Evolutionary conservation across 2,329 filamentous ascomycete genomes (phyloP).

Genomic region (Microdochium nivale): DNA sequence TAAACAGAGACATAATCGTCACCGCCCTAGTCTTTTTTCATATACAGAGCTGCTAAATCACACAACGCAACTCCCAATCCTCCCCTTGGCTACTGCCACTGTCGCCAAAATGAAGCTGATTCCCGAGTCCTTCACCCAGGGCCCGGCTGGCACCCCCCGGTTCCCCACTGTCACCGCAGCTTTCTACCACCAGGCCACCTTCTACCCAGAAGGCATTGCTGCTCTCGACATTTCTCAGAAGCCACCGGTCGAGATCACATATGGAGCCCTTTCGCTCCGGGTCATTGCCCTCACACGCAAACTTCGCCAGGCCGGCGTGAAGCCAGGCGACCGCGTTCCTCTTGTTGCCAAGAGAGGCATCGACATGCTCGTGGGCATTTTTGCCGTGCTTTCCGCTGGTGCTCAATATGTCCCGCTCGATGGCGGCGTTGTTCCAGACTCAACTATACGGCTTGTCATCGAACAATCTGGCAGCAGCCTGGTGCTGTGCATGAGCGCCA

Average conservation of each 20-base stretch:
- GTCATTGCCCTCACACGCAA: slow-evolving; percentile 32
- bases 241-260: slow-evolving; percentile 27
- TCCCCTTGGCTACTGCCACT: not conserved
- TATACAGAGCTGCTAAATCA: not conserved
- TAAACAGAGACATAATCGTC: not conserved
- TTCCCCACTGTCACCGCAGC: slow-evolving; percentile 7
- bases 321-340: slow-evolving; percentile 38
- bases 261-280: slow-evolving; percentile 31
- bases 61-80: not conserved
- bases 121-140: slow-evolving; percentile 3
- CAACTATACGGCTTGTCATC: slow-evolving; percentile 39
- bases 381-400: slow-evolving; percentile 46
- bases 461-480: slow-evolving; percentile 33
- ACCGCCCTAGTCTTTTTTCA: not conserved
- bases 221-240: slow-evolving; percentile 7
- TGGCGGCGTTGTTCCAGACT: slow-evolving; percentile 40
- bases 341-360: slow-evolving; percentile 45
- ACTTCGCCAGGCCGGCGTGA: slow-evolving; percentile 28
- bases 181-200: slow-evolving; percentile 7
- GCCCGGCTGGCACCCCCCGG: not conserved
- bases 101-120: not conserved
- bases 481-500: slow-evolving; percentile 35
- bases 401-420: slow-evolving; percentile 54
- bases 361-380: slow-evolving; percentile 48
- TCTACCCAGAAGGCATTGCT: slow-evolving; percentile 4